Evolutionary conservation across 768 basidiomycete genomes (phyloP).

Genomic region (Russula earlei): DNA sequence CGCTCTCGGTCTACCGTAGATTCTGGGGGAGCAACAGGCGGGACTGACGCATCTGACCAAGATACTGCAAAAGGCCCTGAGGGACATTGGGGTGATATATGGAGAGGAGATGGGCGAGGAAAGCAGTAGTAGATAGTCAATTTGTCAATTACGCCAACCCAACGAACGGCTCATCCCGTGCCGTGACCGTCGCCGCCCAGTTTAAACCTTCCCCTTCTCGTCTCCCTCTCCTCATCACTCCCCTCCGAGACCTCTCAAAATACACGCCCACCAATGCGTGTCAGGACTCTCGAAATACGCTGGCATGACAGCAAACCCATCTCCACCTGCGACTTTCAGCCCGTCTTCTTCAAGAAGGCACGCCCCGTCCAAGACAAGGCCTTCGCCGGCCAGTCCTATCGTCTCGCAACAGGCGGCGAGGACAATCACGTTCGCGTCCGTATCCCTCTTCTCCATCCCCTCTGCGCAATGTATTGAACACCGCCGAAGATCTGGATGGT

Average conservation of each 20-base stretch:
- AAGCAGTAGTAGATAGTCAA: not conserved
- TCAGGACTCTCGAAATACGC: constrained; percentile 85
- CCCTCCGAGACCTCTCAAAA: not conserved
- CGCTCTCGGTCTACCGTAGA: constrained; percentile 33
- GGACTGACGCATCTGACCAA: constrained; percentile 75
- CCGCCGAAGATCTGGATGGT: constrained; percentile 79
- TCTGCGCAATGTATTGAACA: not conserved
- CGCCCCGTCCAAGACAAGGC: constrained; percentile 49
- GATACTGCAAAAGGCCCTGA: constrained; percentile 58
- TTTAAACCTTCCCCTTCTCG: not conserved
- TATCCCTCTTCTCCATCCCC: constrained; percentile 20
- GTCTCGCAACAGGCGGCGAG: constrained; percentile 90
- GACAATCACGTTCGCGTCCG: constrained; percentile 94
- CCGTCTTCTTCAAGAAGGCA: constrained; percentile 71
- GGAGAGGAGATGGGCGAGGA: constrained; percentile 16
- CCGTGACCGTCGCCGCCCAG: not conserved
- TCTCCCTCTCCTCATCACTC: not conserved
- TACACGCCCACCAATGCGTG: constrained; percentile 51
- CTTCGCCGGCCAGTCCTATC: constrained; percentile 68
- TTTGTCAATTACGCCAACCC: not conserved
- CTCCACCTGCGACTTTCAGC: constrained; percentile 94
- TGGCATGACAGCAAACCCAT: constrained; percentile 97
- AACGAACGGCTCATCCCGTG: too few relatives aligned
- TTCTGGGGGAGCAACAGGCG: constrained; percentile 67
- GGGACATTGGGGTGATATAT: constrained; percentile 18